Evolutionary conservation across 2,329 filamentous ascomycete species (phyloP).

Genomic region (Thielaviopsis cerberus): DNA sequence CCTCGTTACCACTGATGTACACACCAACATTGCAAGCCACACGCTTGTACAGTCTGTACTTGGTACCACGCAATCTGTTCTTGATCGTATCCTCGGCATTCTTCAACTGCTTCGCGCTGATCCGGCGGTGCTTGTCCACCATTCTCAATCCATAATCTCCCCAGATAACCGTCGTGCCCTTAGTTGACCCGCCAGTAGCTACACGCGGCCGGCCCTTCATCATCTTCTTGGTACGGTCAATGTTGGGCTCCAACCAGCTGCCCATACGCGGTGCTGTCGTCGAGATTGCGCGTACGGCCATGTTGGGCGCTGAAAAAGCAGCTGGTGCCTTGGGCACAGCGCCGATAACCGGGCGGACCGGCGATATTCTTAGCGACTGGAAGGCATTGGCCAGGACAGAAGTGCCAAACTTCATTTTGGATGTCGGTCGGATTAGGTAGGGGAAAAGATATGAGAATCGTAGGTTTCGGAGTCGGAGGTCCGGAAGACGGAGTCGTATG

Average conservation of each 20-base stretch:
- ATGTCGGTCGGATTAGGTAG: slow-evolving; percentile 8
- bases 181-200: slow-evolving; percentile 71
- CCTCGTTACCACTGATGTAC: slow-evolving; percentile 86
- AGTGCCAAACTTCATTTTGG: slow-evolving; percentile 29
- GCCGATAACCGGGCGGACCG: slow-evolving; percentile 20
- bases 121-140: slow-evolving; percentile 78
- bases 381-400: slow-evolving; percentile 32
- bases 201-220: slow-evolving; percentile 81
- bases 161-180: slow-evolving; percentile 90
- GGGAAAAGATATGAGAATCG: not conserved
- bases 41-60: slow-evolving; percentile 80
- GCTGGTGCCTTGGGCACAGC: slow-evolving; percentile 16
- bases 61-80: slow-evolving; percentile 68
- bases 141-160: slow-evolving; percentile 91
- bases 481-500: not conserved
- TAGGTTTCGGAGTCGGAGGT: not conserved
- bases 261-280: slow-evolving; percentile 40
- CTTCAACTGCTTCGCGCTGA: slow-evolving; percentile 71
- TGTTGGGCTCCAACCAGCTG: slow-evolving; percentile 68
- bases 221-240: slow-evolving; percentile 64
- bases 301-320: slow-evolving; percentile 18
- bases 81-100: slow-evolving; percentile 90
- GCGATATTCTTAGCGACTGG: slow-evolving; percentile 27
- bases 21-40: slow-evolving; percentile 87
- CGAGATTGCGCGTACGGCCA: slow-evolving; percentile 49